Conservation (phyloP, 805 yeast genomes). For the Lachancea dasiensis region DNA sequence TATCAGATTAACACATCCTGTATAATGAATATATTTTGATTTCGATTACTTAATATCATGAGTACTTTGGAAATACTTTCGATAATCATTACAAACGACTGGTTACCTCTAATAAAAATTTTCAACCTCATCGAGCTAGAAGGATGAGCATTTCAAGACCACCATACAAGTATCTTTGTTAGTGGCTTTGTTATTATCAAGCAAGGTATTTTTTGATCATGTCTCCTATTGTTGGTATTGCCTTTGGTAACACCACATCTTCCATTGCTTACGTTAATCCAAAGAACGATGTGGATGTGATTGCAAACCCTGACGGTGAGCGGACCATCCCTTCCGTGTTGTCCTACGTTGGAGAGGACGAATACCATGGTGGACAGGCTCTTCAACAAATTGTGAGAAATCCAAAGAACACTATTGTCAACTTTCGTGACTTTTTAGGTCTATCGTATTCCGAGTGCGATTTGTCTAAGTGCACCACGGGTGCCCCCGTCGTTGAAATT, state of each 20-base stretch:
- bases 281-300: slow-evolving; percentile 73
- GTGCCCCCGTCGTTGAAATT: slow-evolving; percentile 33
- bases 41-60: no score
- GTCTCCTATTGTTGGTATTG: slow-evolving; percentile 76
- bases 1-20: no score
- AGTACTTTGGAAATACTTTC: slow-evolving; percentile 1
- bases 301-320: slow-evolving; percentile 99
- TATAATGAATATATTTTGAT: no score
- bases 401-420: slow-evolving; percentile 76
- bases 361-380: slow-evolving; percentile 97
- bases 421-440: slow-evolving; percentile 92
- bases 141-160: no score
- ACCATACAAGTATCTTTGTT: no score
- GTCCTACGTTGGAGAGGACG: slow-evolving; percentile 89
- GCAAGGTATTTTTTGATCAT: slow-evolving; percentile 22
- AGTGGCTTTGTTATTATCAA: no score
- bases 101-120: slow-evolving; percentile 3
- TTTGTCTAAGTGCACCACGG: slow-evolving; percentile 56
- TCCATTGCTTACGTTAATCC: slow-evolving; percentile 95
- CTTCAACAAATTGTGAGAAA: slow-evolving; percentile 87
- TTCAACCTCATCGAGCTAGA: slow-evolving; percentile 9
- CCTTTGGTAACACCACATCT: slow-evolving; percentile 94
- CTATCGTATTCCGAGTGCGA: slow-evolving; percentile 64
- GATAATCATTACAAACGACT: neutral
- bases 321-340: slow-evolving; percentile 91